phyloP scores from a whole-genome alignment of 768 basidiomycete genomes.

The Mrakia frigida region DNA sequence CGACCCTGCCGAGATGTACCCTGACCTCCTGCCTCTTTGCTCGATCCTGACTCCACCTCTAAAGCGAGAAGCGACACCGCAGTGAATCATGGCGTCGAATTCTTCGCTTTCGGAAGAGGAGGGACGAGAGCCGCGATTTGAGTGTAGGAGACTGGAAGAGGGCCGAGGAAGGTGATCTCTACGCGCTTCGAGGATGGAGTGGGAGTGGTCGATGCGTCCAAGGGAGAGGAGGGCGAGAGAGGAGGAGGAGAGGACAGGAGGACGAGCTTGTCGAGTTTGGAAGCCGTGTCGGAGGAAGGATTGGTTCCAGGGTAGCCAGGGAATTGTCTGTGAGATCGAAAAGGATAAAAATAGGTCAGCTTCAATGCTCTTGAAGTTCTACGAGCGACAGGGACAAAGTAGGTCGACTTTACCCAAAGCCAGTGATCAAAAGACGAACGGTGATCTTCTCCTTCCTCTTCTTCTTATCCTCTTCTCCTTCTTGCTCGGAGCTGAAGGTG shows the following conservation, averaged over 20 bases:
- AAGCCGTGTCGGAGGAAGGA: background rate
- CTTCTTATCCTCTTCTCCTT: background rate
- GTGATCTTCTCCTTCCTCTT: background rate
- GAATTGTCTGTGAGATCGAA: background rate
- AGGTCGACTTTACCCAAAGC: background rate
- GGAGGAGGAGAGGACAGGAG: background rate
- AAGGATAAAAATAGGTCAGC: background rate
- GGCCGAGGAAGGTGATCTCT: background rate
- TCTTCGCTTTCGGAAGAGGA: background rate
- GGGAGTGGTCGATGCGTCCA: background rate
- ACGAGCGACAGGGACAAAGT: background rate
- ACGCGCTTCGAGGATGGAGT: background rate
- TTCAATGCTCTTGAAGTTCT: too few species aligned
- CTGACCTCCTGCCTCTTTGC: background rate
- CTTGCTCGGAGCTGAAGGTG: too few species aligned
- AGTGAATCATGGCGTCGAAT: background rate
- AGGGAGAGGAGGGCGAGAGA: background rate
- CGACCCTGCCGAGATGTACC: background rate
- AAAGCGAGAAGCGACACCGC: background rate
- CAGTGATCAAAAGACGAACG: background rate
- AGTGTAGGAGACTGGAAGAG: conserved; percentile 1
- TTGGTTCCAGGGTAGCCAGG: background rate
- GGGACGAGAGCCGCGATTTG: background rate
- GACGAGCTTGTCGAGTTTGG: background rate
- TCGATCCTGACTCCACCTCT: background rate